Percentiles rank a stretch among this genome's conserved stretches.
Evolutionary conservation across 2,329 filamentous ascomycete species (phyloP).

Genomic region (Claviceps cyperi): DNA sequence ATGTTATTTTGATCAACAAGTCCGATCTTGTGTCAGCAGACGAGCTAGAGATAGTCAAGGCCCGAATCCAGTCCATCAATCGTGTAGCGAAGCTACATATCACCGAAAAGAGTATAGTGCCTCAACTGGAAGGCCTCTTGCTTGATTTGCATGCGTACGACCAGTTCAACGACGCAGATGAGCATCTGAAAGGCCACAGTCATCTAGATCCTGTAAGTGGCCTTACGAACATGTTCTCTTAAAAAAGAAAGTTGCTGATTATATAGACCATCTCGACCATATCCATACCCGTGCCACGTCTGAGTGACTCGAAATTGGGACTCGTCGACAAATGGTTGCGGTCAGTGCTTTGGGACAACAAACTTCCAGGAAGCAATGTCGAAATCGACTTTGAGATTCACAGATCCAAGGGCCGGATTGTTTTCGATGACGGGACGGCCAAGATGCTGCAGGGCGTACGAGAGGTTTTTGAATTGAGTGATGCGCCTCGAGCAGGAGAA

Average conservation of each 20-base stretch:
- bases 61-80: constrained; percentile 74
- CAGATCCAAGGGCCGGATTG: constrained; percentile 68
- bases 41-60: constrained; percentile 54
- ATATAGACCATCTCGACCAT: constrained; percentile 69
- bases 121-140: constrained; percentile 69
- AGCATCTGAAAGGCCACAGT: constrained; percentile 65
- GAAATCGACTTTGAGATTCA: constrained; percentile 59
- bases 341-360: constrained; percentile 68
- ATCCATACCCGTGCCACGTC: constrained; percentile 49
- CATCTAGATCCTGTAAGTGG: constrained; percentile 68
- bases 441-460: constrained; percentile 84
- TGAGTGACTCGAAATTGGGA: constrained; percentile 43
- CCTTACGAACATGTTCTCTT: not conserved
- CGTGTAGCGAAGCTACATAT: constrained; percentile 71
- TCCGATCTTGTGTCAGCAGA: constrained; percentile 61
- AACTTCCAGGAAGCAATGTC: constrained; percentile 34
- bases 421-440: constrained; percentile 45
- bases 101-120: constrained; percentile 67
- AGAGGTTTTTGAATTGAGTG: constrained; percentile 84
- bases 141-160: constrained; percentile 91
- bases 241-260: constrained; percentile 8
- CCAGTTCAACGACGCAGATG: constrained; percentile 58
- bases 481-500: constrained; percentile 29
- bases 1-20: constrained; percentile 92
- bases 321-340: constrained; percentile 70